Evolutionary conservation across 148 eudicot species (phyloP).

Genomic region (Limonium bicolor): DNA sequence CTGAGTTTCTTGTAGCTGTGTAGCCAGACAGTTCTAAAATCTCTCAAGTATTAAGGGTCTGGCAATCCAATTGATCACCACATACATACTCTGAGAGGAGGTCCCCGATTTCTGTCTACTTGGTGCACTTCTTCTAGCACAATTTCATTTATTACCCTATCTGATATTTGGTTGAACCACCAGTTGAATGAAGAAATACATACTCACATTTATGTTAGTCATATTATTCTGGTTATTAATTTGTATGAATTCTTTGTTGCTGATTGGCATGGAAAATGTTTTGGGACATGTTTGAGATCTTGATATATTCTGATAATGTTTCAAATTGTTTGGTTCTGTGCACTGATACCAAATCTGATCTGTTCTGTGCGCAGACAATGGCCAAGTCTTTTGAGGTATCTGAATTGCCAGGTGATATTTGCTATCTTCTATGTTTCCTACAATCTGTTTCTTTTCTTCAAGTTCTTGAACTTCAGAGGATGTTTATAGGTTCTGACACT

Average conservation of each 20-base stretch:
- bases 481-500: neutral
- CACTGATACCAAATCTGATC: neutral
- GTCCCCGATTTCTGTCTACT: too few relatives aligned
- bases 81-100: too few relatives aligned
- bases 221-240: neutral
- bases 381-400: slow-evolving; percentile 60
- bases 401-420: slow-evolving; percentile 39
- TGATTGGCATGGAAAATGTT: neutral
- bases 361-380: slow-evolving; percentile 36
- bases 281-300: neutral
- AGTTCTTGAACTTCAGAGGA: neutral
- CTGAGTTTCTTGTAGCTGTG: too few relatives aligned
- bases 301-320: neutral
- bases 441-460: neutral
- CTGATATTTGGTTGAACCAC: neutral
- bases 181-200: neutral
- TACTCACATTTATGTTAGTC: neutral
- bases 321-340: neutral
- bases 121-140: neutral
- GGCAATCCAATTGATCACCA: too few relatives aligned
- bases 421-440: neutral
- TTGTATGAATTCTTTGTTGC: too few relatives aligned
- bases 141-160: neutral
- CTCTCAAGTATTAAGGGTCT: too few relatives aligned
- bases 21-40: too few relatives aligned